These are phyloP conservation scores for Fusarium pseudograminearum DNA, from an alignment of 2,329 filamentous ascomycete genomes.

Conservation along the genomic window DNA sequence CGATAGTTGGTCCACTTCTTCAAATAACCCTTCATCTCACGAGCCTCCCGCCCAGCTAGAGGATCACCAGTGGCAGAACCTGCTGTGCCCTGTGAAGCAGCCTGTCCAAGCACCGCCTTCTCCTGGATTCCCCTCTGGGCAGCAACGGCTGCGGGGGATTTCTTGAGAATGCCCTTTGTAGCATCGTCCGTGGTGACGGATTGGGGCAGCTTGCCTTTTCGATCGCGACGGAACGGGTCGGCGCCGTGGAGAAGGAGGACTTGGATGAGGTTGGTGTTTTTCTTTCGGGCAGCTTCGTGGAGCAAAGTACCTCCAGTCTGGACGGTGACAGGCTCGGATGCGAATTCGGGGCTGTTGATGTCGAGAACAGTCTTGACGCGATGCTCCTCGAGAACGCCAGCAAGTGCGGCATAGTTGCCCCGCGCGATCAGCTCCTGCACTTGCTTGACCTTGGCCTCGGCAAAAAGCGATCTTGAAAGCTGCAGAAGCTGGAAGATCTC, in stretches of 20 bases:
- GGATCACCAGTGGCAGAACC: conserved; percentile 68
- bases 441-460: conserved; percentile 85
- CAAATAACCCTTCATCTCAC: conserved; percentile 98
- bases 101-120: conserved; percentile 90
- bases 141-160: conserved; percentile 91
- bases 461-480: conserved; percentile 87
- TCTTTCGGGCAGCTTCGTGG: conserved; percentile 91
- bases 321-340: conserved; percentile 80
- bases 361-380: conserved; percentile 88
- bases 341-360: conserved; percentile 91
- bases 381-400: conserved; percentile 84
- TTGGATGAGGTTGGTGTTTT: conserved; percentile 88
- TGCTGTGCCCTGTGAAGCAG: conserved; percentile 66
- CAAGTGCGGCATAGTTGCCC: conserved; percentile 81
- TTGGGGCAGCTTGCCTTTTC: conserved; percentile 94
- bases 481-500: conserved; percentile 97
- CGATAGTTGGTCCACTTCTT: conserved; percentile 99
- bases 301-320: conserved; percentile 91
- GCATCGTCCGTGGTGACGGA: conserved; percentile 96
- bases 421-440: conserved; percentile 82
- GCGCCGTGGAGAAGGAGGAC: conserved; percentile 92
- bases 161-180: conserved; percentile 89
- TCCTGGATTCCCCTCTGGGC: conserved; percentile 97
- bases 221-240: conserved; percentile 94
- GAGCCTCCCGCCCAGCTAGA: conserved; percentile 82